Base-by-base conservation (phyloP, 2,329 filamentous ascomycete species). In the Trichoderma harzianum region DNA sequence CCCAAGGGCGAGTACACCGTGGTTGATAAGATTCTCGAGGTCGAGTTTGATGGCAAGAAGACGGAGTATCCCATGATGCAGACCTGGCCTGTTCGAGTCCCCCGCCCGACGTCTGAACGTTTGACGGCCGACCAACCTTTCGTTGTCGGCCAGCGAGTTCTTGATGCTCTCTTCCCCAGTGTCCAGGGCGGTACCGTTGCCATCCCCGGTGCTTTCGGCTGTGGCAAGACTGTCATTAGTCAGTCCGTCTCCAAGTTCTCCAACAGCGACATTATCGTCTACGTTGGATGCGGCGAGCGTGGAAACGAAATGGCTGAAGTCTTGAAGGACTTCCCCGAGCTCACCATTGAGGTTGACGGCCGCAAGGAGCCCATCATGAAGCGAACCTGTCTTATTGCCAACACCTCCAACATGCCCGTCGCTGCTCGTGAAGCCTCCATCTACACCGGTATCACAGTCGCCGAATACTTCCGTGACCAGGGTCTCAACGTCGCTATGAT, bases 291-390 rank as follows among this genome's bases (percentile, higher is more conserved):
- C 30, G 93, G 95, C 77, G 96, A 99, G 85, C 93, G 96, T 78
- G 96, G 96, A 77, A 99, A 99, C 81, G 96, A 99, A 85, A 99
- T 99, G 96, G 96, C 96, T 75, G 96, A 99, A 88, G 96, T 99
- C 77, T 88, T 99, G 88, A 98, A 98, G 93, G 96, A 99, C 84
- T 99, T 99, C 88, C 96, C 96, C 72, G 95, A 98, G 88, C 93
- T 99, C 76, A 93, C 93, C 62, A 99, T 99, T 80, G 92, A 97
- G 21, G 90, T 98, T 77, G 92, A 97, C 57, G 96, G 96, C 78
- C 94, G 95, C 80, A 92, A 95, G 84, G 96, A 99, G 82, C 95
- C 95, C 77, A 99, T 99, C 86, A 99, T 99, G 96, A 99, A 99
- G 90, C 95, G 96, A 82, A 99, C 96, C 18, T 97, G 94, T 26